These are phyloP conservation scores for Kurtzmaniella fragi DNA, from an alignment of 805 yeast genomes.

Conservation along the genomic window DNA sequence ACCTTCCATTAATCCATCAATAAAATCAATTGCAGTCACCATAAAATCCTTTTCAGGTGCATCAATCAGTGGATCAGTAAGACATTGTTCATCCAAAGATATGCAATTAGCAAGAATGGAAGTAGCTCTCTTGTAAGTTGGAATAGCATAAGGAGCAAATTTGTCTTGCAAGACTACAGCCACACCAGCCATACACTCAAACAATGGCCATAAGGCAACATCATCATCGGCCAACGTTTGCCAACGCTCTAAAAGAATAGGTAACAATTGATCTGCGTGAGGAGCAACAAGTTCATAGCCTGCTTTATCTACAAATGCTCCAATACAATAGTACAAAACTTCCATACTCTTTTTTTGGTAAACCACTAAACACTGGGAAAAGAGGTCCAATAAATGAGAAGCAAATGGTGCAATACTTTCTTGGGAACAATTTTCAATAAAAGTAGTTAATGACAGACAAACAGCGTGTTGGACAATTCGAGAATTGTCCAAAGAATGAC, in stretches of 20 bases:
- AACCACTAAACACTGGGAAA: constrained; percentile 64
- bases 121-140: constrained; percentile 76
- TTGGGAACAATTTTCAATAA: constrained; percentile 72
- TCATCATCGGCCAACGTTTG: constrained; percentile 68
- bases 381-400: constrained; percentile 63
- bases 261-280: constrained; percentile 60
- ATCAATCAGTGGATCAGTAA: constrained; percentile 59
- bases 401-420: constrained; percentile 56
- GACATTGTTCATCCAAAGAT: constrained; percentile 57
- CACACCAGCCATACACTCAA: constrained; percentile 89
- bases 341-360: constrained; percentile 82
- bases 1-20: constrained; percentile 93
- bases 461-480: constrained; percentile 96
- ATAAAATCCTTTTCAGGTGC: constrained; percentile 88
- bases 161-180: constrained; percentile 81
- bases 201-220: constrained; percentile 81
- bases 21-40: constrained; percentile 81
- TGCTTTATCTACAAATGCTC: constrained; percentile 77
- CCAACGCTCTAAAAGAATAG: constrained; percentile 85
- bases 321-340: constrained; percentile 84
- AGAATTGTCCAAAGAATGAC: constrained; percentile 73
- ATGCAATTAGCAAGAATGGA: constrained; percentile 66
- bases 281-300: constrained; percentile 50
- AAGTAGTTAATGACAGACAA: constrained; percentile 77
- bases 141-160: constrained; percentile 85